Evolutionary conservation across 2,329 filamentous ascomycete species (phyloP).

Genomic region (Aspergillus calidoustus): DNA sequence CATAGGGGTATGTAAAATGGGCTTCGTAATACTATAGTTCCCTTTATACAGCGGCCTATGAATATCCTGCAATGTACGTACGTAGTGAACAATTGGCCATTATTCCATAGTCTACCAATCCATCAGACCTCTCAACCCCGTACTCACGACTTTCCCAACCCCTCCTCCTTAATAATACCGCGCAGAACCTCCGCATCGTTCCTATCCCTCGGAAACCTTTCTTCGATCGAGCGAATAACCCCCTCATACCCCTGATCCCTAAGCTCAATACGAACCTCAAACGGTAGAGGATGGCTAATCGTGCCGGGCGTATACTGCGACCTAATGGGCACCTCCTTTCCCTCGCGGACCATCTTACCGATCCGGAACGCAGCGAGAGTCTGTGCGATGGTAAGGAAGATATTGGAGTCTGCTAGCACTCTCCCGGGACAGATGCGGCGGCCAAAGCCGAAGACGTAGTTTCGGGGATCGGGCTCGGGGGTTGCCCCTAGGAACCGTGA

Average conservation of each 20-base stretch:
- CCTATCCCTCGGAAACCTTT: too few relatives aligned
- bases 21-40: too few relatives aligned
- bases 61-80: too few relatives aligned
- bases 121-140: too few relatives aligned
- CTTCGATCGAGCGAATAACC: not conserved
- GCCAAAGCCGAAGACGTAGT: not conserved
- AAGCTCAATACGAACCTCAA: not conserved
- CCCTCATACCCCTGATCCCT: not conserved
- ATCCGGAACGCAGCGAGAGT: not conserved
- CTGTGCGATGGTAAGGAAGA: not conserved
- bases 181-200: too few relatives aligned
- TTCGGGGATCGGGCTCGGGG: not conserved
- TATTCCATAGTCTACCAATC: too few relatives aligned
- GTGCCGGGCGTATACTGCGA: not conserved
- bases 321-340: not conserved
- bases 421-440: not conserved
- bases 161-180: too few relatives aligned
- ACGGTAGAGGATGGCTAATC: not conserved
- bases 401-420: not conserved
- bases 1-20: too few relatives aligned
- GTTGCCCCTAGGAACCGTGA: not conserved
- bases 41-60: too few relatives aligned
- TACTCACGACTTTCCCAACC: too few relatives aligned
- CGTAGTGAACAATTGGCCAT: too few relatives aligned
- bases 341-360: not conserved